phyloP scores from a whole-genome alignment of 805 yeast genomes.

The Candida germanica region DNA sequence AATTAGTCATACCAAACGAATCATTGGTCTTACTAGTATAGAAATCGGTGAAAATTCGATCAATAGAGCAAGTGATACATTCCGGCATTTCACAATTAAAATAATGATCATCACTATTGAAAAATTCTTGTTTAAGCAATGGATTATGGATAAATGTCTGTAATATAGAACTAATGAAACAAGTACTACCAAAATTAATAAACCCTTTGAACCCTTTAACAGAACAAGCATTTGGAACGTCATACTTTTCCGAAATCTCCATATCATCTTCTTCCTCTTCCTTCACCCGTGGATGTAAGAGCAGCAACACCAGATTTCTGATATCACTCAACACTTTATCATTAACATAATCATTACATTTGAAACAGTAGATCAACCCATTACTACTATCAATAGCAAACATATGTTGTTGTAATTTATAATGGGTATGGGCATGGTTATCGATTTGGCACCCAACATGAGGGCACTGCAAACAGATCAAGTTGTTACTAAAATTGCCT shows the following conservation, averaged over 20 bases:
- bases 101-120: constrained; percentile 65
- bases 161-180: constrained; percentile 91
- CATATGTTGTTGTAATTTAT: constrained; percentile 30
- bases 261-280: not conserved
- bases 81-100: constrained; percentile 46
- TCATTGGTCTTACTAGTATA: constrained; percentile 59
- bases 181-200: constrained; percentile 93
- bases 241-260: constrained; percentile 13
- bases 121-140: constrained; percentile 69
- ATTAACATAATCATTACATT: constrained; percentile 70
- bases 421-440: constrained; percentile 32
- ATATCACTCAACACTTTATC: constrained; percentile 56
- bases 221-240: constrained; percentile 49
- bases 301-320: constrained; percentile 27
- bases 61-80: constrained; percentile 86
- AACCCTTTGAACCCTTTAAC: constrained; percentile 83
- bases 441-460: constrained; percentile 58
- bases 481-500: constrained; percentile 42
- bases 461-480: constrained; percentile 74
- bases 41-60: constrained; percentile 70
- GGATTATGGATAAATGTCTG: constrained; percentile 93
- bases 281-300: not conserved
- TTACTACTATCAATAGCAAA: constrained; percentile 59
- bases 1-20: constrained; percentile 78
- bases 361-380: constrained; percentile 74